Percentiles rank a stretch among this genome's conserved stretches.
These are phyloP conservation scores for Polytrichum commune DNA, from an alignment of 225 moss, liverwort and hornwort species.

Conservation along the genomic window DNA sequence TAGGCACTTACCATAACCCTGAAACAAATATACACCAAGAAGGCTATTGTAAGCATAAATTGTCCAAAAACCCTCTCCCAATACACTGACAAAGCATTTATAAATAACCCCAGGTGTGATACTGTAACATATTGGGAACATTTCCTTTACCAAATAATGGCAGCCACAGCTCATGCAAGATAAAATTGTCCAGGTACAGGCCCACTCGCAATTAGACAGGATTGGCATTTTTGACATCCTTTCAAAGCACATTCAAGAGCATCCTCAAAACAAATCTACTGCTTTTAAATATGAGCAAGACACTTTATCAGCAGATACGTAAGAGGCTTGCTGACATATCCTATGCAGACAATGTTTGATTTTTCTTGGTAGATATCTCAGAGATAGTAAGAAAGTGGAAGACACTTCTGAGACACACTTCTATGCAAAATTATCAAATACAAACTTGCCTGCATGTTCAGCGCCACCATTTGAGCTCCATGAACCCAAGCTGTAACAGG, in stretches of 20 bases:
- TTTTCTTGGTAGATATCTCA: background rate
- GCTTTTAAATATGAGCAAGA: background rate
- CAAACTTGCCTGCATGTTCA: conserved; percentile 74
- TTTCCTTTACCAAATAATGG: background rate
- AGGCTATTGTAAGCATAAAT: background rate
- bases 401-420: background rate
- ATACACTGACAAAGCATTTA: background rate
- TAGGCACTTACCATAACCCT: conserved; percentile 65
- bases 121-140: background rate
- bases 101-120: too few species aligned
- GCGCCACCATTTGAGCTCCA: conserved; percentile 97
- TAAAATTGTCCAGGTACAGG: background rate
- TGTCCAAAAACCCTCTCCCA: background rate
- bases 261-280: background rate
- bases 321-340: background rate
- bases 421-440: background rate
- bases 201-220: background rate
- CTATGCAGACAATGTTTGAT: background rate
- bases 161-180: background rate
- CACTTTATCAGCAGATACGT: background rate
- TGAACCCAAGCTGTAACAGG: conserved; percentile 76
- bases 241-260: background rate
- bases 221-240: background rate
- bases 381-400: background rate
- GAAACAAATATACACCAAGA: conserved; percentile 7